Conservation (phyloP, 2,329 filamentous ascomycete genomes). For the Nemania diffusa region DNA sequence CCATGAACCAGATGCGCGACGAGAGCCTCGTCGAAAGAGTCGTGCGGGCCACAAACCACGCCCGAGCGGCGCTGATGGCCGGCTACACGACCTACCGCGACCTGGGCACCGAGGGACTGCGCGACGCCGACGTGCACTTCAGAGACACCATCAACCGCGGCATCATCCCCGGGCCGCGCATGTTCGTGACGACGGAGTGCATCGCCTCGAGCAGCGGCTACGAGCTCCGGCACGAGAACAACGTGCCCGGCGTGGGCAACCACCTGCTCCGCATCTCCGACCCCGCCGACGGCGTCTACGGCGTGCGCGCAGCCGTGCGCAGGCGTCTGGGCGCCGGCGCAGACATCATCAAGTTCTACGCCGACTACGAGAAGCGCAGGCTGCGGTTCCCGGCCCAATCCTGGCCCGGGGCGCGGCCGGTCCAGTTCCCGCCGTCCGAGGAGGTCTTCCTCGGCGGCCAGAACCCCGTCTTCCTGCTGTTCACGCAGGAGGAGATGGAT, state of each 20-base stretch:
- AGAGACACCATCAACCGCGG: conserved; percentile 65
- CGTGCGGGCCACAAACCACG: conserved; percentile 64
- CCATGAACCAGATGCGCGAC: conserved; percentile 63
- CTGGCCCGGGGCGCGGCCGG: conserved; percentile 44
- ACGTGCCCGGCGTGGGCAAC: conserved; percentile 44
- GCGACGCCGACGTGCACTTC: conserved; percentile 61
- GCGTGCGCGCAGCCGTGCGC: conserved; percentile 58
- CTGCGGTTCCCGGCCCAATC: conserved; percentile 54
- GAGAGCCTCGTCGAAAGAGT: conserved; percentile 67
- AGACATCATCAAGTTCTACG: conserved; percentile 64
- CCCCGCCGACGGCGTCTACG: conserved; percentile 59
- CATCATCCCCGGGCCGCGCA: conserved; percentile 62
- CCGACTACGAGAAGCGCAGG: conserved; percentile 58
- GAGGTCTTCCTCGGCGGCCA: conserved; percentile 39
- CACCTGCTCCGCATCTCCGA: conserved; percentile 54
- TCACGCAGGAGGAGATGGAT: conserved; percentile 61
- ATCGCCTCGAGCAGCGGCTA: conserved; percentile 62
- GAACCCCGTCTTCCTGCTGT: conserved; percentile 58
- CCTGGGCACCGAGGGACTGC: conserved; percentile 63
- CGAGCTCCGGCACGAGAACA: conserved; percentile 60
- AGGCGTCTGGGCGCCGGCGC: conserved; percentile 59
- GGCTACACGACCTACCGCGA: conserved; percentile 70
- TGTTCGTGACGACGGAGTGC: conserved; percentile 65
- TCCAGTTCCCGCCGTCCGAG: conserved; percentile 52
- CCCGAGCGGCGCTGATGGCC: conserved; percentile 62